Evolutionary conservation across 1,284 basidiomycete species (phyloP), one percentile per base, ranked within the genome.

Genomic region (Tylopilus orsonianus): DNA sequence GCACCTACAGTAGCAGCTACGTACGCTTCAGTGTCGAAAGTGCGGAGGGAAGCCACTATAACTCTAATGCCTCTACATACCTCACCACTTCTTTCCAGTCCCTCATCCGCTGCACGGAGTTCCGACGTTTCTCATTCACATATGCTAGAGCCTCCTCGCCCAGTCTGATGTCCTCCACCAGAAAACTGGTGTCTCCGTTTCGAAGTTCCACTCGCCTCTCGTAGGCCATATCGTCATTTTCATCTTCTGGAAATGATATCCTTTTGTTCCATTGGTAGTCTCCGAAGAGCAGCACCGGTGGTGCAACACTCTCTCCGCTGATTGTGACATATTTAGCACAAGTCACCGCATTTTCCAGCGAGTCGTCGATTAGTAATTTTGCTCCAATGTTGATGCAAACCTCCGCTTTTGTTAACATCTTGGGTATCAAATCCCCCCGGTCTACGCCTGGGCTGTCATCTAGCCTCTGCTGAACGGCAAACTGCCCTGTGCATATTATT

Each of bases 401-500:
- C 60, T 88, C 80, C 19, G 84, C 81, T 65, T 91, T 90, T 45
- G 77, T 80, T 29, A 85, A 65, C 59, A 80, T 83, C 46, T 79
- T 83, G 23, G 77, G 67, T 20, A 81, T 67, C 14, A 30, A 33
- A 45, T 80, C 73, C 37, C 69, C 65, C 7, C 73, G 70, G 8
- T 60, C 62, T 14, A 62, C 70, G 53, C 80, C 77, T 65, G 70
- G 37, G n/a, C 29, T 35, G 22, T 41, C 53, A 18, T 62, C 53
- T 27, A 42, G 20, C 34, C 36, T 46, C 37, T 69, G 65, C 38
- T 57, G 64, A n/a, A 18, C 38, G 32, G 65, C 78, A 68, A 89
- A 90, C 58, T 88, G 84, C 2, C 86, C 87, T 0, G 85, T 90
- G 65, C 85, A 91, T 55, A 89, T 79, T 18, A 90, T 73, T 45